Evolutionary conservation across 441 rosid species (phyloP), one percentile per base, ranked within the genome.

Genomic region (Populus hybrid): DNA sequence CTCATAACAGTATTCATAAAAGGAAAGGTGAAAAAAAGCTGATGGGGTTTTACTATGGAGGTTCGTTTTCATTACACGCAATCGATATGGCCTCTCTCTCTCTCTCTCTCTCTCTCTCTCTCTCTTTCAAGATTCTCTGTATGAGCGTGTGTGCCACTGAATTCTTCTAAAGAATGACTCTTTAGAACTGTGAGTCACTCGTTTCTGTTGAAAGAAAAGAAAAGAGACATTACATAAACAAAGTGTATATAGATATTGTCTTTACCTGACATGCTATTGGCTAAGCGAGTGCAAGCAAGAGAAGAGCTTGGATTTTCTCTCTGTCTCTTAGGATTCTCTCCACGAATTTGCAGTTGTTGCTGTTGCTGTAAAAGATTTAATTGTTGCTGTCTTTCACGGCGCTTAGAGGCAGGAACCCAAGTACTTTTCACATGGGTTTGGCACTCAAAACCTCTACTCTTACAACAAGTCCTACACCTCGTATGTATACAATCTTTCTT

Each of bases 381-480:
- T 23, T 84, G 88, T 26, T 90, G 94, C 63, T 90, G 99, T 64
- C 91, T 82, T 70, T 95, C 98, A 3, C 98, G 91, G 89, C 98
- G 94, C 76, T 86, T 93, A 1, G 97, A 78, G 11, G 97, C 95
- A 35, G 98, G 90, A 82, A 93, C 94, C 97, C 99, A 95, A 32
- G 98, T 95, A 83, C 98, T 95, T 77, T 84, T 95, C 23, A 95
- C 87, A 87, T 95, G 99, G 67, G 98, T 95, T 40, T 83, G 83
- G 80, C 97, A 93, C 0, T 90, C 94, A n/a, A 92, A 91, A 68
- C 96, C 99, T 35, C 98, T 91, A 85, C 96, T 92, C 75, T 95
- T 95, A 72, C 99, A 95, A 65, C 99, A 95, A 75, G 98, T 92
- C 76, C 99, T 80, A 81, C 99, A 95, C 78, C 99, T 82, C 88